A percentile compares a stretch with the other conserved stretches of the same genome.
phyloP scores from a whole-genome alignment of 495 filamentous ascomycete species.

The Xylaria scruposa region DNA sequence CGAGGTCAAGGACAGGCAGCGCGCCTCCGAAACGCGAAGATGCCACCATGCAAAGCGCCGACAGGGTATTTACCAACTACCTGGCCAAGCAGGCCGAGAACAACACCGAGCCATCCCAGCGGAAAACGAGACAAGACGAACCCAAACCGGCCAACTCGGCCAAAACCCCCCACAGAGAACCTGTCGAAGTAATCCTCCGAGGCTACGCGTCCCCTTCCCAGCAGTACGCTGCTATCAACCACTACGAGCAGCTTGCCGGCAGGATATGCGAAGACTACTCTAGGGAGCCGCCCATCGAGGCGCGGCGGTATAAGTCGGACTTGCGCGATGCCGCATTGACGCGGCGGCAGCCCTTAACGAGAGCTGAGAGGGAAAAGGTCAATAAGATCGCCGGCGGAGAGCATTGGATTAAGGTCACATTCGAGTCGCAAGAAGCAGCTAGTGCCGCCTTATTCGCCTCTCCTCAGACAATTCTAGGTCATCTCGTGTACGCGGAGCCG shows the following conservation, averaged over 20 bases:
- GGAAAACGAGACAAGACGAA: slow-evolving; percentile 45
- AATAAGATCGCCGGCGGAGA: slow-evolving; percentile 77
- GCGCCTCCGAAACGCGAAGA: slow-evolving; percentile 59
- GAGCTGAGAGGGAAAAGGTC: slow-evolving; percentile 74
- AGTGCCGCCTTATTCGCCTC: slow-evolving; percentile 76
- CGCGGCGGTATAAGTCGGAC: slow-evolving; percentile 62
- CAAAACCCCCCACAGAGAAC: slow-evolving; percentile 45
- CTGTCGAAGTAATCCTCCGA: slow-evolving; percentile 82
- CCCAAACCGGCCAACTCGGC: slow-evolving; percentile 33
- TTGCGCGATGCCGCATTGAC: slow-evolving; percentile 70
- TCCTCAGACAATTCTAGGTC: slow-evolving; percentile 77
- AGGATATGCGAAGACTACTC: slow-evolving; percentile 91
- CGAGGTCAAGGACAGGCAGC: slow-evolving; percentile 57
- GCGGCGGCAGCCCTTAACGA: slow-evolving; percentile 62
- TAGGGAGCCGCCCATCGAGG: slow-evolving; percentile 66
- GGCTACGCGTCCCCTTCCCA: slow-evolving; percentile 74
- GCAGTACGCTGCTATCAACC: slow-evolving; percentile 85
- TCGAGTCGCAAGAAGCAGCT: slow-evolving; percentile 80
- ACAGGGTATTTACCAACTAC: slow-evolving; percentile 56
- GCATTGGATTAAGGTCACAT: slow-evolving; percentile 94
- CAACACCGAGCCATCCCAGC: slow-evolving; percentile 35
- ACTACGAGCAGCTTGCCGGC: slow-evolving; percentile 80
- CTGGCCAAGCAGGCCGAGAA: slow-evolving; percentile 39
- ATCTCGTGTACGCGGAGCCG: slow-evolving; percentile 77
- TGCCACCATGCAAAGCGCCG: slow-evolving; percentile 60